Base-by-base conservation (phyloP, 1,284 basidiomycete species). In the Apiotrichum akiyoshidainum region DNA sequence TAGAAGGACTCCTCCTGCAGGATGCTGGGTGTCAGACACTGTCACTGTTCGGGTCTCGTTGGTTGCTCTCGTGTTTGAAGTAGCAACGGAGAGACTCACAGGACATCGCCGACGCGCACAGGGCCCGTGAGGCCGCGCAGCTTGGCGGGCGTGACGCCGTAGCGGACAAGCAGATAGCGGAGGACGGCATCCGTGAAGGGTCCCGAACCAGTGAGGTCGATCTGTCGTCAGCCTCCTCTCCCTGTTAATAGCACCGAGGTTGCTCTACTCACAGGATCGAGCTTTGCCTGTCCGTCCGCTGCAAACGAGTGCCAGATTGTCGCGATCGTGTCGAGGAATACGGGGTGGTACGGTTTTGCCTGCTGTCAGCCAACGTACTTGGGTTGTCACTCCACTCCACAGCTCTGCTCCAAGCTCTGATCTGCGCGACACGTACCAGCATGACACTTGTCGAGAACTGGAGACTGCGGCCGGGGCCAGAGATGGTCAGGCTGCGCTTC, bases 91-190 rank as follows among this genome's bases (percentile, higher is more conserved):
- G 26, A 37, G 14, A 64, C 67, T 65, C 42, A 70, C 68, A 74
- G 31, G n/a, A 74, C 67, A 47, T 74, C 73, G 21, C 73, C 73
- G 8, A 74, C 54, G 31, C 66, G 58, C 5, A 69, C 65, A 0
- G 70, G 68, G 1, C 65, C 63, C 1, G 51, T 45, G 11, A 69
- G 55, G 19, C 54, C 46, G 2, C 64, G 58, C 16, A 74, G 56
- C 35, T 69, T 54, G 3, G 59, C 50, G 3, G 70, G 69, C 2
- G 66, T 66, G n/a, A 70, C 64, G n/a, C 69, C 73, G 44, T 71
- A 72, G 8, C 70, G 66, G 2, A 70, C 68, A 5, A 71, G 58
- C 1, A 72, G 66, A 49, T 72, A 74, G 6, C 71, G 63, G 19
- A 68, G 58, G 7, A 72, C 64, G 7, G 70, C 66, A 45, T 73